phyloP scores from a whole-genome alignment of 495 filamentous ascomycete species.

The Aspergillus nanangensis region DNA sequence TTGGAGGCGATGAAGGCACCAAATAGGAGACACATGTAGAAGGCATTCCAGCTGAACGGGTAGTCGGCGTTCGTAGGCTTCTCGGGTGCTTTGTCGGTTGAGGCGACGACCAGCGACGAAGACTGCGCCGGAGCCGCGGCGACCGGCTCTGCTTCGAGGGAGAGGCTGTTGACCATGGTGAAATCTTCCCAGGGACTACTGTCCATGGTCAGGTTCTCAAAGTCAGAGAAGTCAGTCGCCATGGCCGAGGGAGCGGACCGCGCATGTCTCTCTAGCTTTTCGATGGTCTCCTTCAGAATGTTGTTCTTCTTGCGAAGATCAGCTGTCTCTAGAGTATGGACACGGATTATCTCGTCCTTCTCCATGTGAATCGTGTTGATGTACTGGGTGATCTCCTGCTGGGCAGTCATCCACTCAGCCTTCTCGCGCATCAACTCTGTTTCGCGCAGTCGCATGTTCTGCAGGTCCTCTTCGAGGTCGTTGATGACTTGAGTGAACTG shows the following conservation, averaged over 20 bases:
- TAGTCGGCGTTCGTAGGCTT: conserved; percentile 61
- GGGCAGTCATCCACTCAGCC: conserved; percentile 60
- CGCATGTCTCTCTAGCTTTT: conserved; percentile 67
- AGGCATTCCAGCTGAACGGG: conserved; percentile 54
- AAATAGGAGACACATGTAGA: conserved; percentile 84
- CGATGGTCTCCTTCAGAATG: conserved; percentile 79
- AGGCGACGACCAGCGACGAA: conserved; percentile 16
- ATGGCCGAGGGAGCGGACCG: conserved; percentile 58
- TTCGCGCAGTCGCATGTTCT: conserved; percentile 49
- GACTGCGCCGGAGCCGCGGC: conserved; percentile 14
- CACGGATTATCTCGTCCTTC: conserved; percentile 85
- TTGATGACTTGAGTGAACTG: conserved; percentile 69
- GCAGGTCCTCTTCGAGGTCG: conserved; percentile 75
- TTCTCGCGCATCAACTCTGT: conserved; percentile 62
- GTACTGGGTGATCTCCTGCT: conserved; percentile 68
- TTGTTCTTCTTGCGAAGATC: conserved; percentile 95
- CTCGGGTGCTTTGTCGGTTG: conserved; percentile 54
- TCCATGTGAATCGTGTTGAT: conserved; percentile 74
- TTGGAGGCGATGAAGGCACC: conserved; percentile 96
- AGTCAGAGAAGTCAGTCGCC: conserved; percentile 67
- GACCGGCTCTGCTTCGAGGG: conserved; percentile 42
- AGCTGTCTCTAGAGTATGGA: conserved; percentile 88
- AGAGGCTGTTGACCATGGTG: conserved; percentile 60
- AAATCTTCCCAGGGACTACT: conserved; percentile 71
- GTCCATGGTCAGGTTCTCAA: conserved; percentile 81